Evolutionary conservation across 257 asterid genomes (phyloP).

Genomic region (Scutellaria barbata): DNA sequence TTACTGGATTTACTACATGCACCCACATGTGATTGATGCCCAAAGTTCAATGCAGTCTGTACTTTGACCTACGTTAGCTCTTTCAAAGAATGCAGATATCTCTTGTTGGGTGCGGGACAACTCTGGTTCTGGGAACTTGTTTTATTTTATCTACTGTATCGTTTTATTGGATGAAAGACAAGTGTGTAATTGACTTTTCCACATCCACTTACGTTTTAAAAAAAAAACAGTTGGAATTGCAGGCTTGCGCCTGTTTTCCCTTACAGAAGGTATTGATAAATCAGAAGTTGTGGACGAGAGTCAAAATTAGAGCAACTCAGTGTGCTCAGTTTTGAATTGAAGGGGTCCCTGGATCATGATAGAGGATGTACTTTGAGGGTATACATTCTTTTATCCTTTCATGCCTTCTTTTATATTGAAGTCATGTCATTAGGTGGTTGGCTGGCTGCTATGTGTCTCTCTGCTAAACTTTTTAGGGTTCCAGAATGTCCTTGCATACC

Average conservation of each 20-base stretch:
- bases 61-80: constrained; percentile 36
- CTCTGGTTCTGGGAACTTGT: constrained; percentile 34
- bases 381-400: neutral
- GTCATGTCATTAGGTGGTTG: neutral
- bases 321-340: constrained; percentile 4
- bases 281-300: constrained; percentile 1
- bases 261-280: constrained; percentile 5
- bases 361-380: constrained; percentile 9
- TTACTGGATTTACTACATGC: constrained; percentile 23
- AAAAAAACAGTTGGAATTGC: neutral
- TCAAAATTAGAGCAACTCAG: constrained; percentile 23
- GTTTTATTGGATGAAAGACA: constrained; percentile 32
- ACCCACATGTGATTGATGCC: constrained; percentile 21
- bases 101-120: constrained; percentile 29
- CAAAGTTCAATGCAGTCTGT: constrained; percentile 33
- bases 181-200: constrained; percentile 35
- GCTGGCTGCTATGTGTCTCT: neutral
- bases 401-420: neutral
- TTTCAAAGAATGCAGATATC: constrained; percentile 35
- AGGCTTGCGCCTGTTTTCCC: neutral
- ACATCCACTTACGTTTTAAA: neutral
- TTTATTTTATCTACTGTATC: constrained; percentile 33
- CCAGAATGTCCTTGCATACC: neutral
- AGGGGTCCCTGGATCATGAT: neutral
- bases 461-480: neutral